Conservation (phyloP, 768 basidiomycete species). For the Clitopilus passeckerianus region DNA sequence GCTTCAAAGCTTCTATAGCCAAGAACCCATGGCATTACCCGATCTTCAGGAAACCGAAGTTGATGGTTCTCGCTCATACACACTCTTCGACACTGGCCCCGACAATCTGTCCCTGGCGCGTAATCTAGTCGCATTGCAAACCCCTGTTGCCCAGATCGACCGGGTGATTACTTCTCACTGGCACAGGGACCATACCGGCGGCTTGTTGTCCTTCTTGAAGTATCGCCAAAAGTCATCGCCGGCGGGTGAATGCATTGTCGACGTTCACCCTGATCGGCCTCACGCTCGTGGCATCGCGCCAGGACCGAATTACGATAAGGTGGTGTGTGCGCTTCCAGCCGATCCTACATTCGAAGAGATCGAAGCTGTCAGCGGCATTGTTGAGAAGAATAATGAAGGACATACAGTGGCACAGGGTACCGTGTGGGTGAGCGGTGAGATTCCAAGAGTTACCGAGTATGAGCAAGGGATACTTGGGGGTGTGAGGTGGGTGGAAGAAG, state of each 20-base stretch:
- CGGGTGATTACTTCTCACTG: slow-evolving; percentile 74
- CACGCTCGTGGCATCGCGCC: slow-evolving; percentile 69
- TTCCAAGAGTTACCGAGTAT: slow-evolving; percentile 63
- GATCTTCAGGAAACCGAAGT: slow-evolving; percentile 50
- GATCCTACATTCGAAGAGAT: slow-evolving; percentile 76
- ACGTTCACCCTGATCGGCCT: slow-evolving; percentile 77
- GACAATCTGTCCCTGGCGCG: slow-evolving; percentile 72
- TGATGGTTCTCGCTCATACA: slow-evolving; percentile 39
- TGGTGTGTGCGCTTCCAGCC: slow-evolving; percentile 53
- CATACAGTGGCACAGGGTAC: slow-evolving; percentile 61
- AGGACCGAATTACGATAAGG: slow-evolving; percentile 50
- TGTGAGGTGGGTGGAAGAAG: slow-evolving; percentile 49
- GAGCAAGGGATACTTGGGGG: slow-evolving; percentile 69
- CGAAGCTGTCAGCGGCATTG: slow-evolving; percentile 41
- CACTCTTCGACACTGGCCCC: slow-evolving; percentile 83
- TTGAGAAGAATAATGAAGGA: slow-evolving; percentile 53
- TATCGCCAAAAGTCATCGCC: slow-evolving; percentile 25
- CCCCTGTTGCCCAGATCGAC: slow-evolving; percentile 48
- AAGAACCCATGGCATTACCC: neutral
- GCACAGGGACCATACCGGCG: slow-evolving; percentile 75
- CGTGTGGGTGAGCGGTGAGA: slow-evolving; percentile 78
- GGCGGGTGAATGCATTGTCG: slow-evolving; percentile 42
- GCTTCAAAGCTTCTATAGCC: neutral
- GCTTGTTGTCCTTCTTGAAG: slow-evolving; percentile 61
- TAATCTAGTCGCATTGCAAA: slow-evolving; percentile 58